phyloP scores from a whole-genome alignment of 192 early-diverging fungal species.

The Backusella circina region DNA sequence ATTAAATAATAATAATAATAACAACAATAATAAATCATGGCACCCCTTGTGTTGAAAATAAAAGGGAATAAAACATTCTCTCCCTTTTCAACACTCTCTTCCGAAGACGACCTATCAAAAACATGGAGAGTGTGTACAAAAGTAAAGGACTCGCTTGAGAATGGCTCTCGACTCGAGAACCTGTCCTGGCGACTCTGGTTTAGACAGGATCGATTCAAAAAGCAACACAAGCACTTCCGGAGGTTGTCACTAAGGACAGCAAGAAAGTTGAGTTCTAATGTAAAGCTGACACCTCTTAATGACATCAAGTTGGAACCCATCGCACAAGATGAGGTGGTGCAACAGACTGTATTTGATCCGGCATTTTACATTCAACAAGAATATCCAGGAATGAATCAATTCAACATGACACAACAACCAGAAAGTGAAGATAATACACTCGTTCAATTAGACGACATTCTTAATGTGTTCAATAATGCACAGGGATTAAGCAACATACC shows the following conservation, averaged over 20 bases:
- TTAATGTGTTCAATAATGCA: not conserved
- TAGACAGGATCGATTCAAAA: conserved; percentile 20
- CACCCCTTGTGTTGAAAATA: conserved; percentile 66
- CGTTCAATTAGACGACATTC: not conserved
- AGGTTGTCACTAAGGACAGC: not conserved
- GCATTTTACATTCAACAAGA: not conserved
- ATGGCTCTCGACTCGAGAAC: conserved; percentile 81
- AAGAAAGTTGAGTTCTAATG: conserved; percentile 4
- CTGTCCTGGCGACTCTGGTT: conserved; percentile 89
- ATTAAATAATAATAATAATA: not conserved
- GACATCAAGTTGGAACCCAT: not conserved
- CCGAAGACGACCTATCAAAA: conserved; percentile 70
- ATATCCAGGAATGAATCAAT: not conserved
- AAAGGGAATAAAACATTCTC: conserved; percentile 75
- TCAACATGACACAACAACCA: conserved; percentile 7
- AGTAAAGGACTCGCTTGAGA: conserved; percentile 81
- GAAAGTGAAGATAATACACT: not conserved
- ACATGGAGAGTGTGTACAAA: conserved; percentile 83
- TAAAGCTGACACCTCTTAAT: not conserved
- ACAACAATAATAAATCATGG: conserved; percentile 38
- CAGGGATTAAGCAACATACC: conserved; percentile 1
- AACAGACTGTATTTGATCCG: not conserved
- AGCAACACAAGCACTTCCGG: not conserved
- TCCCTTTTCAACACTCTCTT: conserved; percentile 68
- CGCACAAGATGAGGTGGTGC: not conserved